These are phyloP conservation scores for Tetraselmis chui DNA, from an alignment of 139 green algal genomes.

Conservation along the genomic window DNA sequence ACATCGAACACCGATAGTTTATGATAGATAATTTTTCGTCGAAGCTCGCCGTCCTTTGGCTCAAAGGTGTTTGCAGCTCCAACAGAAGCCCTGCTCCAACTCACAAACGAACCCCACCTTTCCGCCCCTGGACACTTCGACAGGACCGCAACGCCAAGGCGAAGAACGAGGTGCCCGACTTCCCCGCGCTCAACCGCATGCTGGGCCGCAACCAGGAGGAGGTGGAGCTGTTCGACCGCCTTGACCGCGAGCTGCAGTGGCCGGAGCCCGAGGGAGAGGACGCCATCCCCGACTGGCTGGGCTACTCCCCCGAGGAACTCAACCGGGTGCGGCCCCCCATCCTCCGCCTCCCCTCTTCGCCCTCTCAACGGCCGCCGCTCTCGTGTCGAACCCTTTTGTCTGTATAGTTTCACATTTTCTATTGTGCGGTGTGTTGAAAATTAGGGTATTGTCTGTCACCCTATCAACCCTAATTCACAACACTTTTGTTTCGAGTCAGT, in stretches of 20 bases:
- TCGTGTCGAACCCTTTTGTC: too few relatives aligned
- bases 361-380: too few relatives aligned
- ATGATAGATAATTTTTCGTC: too few relatives aligned
- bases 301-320: conserved; percentile 28
- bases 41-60: too few relatives aligned
- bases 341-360: too few relatives aligned
- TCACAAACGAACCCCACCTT: neutral
- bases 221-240: conserved; percentile 30
- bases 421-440: too few relatives aligned
- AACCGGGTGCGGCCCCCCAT: neutral
- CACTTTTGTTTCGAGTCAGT: too few relatives aligned
- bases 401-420: too few relatives aligned
- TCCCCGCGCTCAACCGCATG: conserved; percentile 50
- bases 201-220: conserved; percentile 40
- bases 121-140: conserved; percentile 22
- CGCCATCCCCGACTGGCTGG: conserved; percentile 26
- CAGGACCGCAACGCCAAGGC: conserved; percentile 42
- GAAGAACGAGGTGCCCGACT: conserved; percentile 49
- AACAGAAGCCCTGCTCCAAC: neutral
- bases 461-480: too few relatives aligned
- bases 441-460: too few relatives aligned
- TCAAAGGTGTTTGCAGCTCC: too few relatives aligned
- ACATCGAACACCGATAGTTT: too few relatives aligned
- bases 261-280: conserved; percentile 9
- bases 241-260: conserved; percentile 42